These are phyloP conservation scores for Parastagonospora nodorum DNA, from an alignment of 2,329 filamentous ascomycete species.

Conservation along the genomic window DNA sequence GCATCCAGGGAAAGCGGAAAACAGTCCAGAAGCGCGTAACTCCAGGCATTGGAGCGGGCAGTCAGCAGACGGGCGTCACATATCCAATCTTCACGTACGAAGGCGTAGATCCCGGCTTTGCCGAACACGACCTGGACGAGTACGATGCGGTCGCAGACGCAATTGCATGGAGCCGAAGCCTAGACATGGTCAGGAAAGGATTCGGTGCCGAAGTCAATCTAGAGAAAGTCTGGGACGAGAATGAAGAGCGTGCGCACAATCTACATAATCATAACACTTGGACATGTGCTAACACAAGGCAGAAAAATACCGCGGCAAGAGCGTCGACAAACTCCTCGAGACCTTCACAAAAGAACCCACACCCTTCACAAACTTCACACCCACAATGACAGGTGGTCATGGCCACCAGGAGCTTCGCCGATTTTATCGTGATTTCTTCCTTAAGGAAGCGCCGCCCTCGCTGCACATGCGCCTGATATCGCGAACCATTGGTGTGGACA, in stretches of 20 bases:
- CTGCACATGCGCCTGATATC: constrained; percentile 60
- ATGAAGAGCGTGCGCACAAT: constrained; percentile 38
- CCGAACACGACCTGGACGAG: constrained; percentile 70
- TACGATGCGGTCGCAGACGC: constrained; percentile 67
- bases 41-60: constrained; percentile 56
- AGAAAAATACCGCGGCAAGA: constrained; percentile 46
- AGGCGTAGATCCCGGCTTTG: constrained; percentile 67
- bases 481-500: constrained; percentile 62
- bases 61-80: constrained; percentile 49
- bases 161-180: constrained; percentile 71
- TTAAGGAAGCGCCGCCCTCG: constrained; percentile 52
- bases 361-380: constrained; percentile 51
- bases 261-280: not conserved
- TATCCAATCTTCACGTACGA: constrained; percentile 61
- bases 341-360: constrained; percentile 43
- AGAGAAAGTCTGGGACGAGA: constrained; percentile 52
- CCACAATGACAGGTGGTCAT: constrained; percentile 54
- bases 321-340: constrained; percentile 45
- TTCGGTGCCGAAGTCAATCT: constrained; percentile 58
- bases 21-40: constrained; percentile 56
- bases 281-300: constrained; percentile 6
- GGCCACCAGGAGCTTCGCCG: constrained; percentile 48
- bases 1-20: constrained; percentile 57
- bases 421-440: constrained; percentile 65
- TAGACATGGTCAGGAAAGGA: constrained; percentile 64